phyloP scores from a whole-genome alignment of 2,329 filamentous ascomycete genomes.

The Monilinia laxa region DNA sequence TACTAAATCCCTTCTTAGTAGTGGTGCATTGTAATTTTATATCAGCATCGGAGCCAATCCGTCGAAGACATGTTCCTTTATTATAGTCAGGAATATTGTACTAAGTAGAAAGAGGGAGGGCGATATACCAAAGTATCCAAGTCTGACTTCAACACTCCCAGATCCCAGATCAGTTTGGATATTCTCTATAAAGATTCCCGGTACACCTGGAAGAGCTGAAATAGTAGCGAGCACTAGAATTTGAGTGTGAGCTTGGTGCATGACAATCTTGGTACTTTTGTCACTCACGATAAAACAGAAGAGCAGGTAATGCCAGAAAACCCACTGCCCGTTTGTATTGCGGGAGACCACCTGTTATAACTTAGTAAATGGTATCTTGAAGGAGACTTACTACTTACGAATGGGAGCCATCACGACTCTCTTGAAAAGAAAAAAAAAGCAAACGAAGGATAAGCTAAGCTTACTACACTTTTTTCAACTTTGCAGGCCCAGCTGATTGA shows the following conservation, averaged over 20 bases:
- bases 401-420: not conserved
- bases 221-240: constrained; percentile 1
- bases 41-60: constrained; percentile 6
- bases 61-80: constrained; percentile 8
- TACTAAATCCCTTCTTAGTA: not conserved
- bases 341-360: not conserved
- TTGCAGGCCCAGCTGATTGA: not conserved
- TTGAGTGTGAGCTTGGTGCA: not conserved
- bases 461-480: too few relatives aligned
- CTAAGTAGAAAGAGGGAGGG: not conserved
- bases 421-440: too few relatives aligned
- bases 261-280: too few relatives aligned
- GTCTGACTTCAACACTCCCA: constrained; percentile 7
- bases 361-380: not conserved
- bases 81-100: not conserved
- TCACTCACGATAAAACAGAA: constrained; percentile 14
- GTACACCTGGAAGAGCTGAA: constrained; percentile 3
- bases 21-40: not conserved
- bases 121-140: constrained; percentile 13
- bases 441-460: not conserved
- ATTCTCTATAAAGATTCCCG: constrained; percentile 18
- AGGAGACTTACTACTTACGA: not conserved
- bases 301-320: constrained; percentile 10
- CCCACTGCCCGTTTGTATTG: constrained; percentile 18
- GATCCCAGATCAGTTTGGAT: constrained; percentile 4